Evolutionary conservation across 2,329 filamentous ascomycete genomes (phyloP).

Genomic region (Raffaelea ambrosiae): DNA sequence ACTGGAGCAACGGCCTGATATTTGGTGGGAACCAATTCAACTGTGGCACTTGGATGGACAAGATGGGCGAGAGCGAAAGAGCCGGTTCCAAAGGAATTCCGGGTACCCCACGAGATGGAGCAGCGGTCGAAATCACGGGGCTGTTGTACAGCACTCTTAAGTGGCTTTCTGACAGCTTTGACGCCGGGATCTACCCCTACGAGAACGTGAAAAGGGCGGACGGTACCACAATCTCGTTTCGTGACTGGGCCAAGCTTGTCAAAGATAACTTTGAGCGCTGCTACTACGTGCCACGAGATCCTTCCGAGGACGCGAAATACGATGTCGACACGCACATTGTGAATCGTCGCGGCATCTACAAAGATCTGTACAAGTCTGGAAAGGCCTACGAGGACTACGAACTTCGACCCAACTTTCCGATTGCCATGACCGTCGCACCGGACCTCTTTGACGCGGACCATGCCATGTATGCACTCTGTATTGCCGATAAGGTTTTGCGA

Average conservation of each 20-base stretch:
- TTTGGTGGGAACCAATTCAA: slow-evolving; percentile 92
- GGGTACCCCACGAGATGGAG: slow-evolving; percentile 92
- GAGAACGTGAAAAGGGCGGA: slow-evolving; percentile 60
- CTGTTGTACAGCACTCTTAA: slow-evolving; percentile 80
- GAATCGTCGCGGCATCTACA: slow-evolving; percentile 94
- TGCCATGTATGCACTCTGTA: slow-evolving; percentile 68
- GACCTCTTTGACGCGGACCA: slow-evolving; percentile 74
- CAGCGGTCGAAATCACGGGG: slow-evolving; percentile 90
- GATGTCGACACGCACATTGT: slow-evolving; percentile 72
- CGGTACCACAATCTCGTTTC: slow-evolving; percentile 56
- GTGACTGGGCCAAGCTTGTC: slow-evolving; percentile 71
- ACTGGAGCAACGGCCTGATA: slow-evolving; percentile 85
- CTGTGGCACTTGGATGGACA: slow-evolving; percentile 99
- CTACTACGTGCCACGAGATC: slow-evolving; percentile 72
- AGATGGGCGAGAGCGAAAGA: slow-evolving; percentile 96
- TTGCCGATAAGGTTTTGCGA: slow-evolving; percentile 71
- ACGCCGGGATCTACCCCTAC: slow-evolving; percentile 63
- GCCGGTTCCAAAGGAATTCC: slow-evolving; percentile 89
- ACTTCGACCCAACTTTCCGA: slow-evolving; percentile 84
- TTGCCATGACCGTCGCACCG: slow-evolving; percentile 90
- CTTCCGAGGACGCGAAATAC: slow-evolving; percentile 64
- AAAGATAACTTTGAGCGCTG: slow-evolving; percentile 83
- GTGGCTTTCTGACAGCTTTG: slow-evolving; percentile 65
- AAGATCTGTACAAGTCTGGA: slow-evolving; percentile 86
- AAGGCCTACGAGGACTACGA: slow-evolving; percentile 99